Base-by-base conservation (phyloP, 2,329 filamentous ascomycete species). In the Capronia epimyces region DNA sequence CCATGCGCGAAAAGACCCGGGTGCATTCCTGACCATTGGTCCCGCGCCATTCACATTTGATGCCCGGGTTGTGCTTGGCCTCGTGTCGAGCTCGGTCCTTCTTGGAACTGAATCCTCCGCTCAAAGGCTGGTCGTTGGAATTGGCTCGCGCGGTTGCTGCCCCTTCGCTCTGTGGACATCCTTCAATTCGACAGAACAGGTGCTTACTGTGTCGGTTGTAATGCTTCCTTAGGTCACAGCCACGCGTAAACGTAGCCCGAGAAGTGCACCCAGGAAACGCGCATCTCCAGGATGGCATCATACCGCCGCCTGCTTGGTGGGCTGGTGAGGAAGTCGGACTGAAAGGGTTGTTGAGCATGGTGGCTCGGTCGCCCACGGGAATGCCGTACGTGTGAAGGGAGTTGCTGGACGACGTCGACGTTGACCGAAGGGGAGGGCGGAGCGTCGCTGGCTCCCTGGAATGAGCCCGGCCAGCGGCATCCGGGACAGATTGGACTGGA, bases 1-100 rank as follows among this genome's bases (percentile, higher is more conserved):
- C 80, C 20, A 81, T 75, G 25, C 80, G 71, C 63, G 77, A 80
- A 62, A 83, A 82, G 2, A 82, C 69, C 42, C 79, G 67, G 48
- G 73, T 73, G 63, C 80, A 83, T 5, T 74, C 77, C 24, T 74
- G 70, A 8, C 56, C 55, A 21, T 60, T 52, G 8, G 50, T 39
- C 15, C 58, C 58, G 24, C 49, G 52, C 58, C 59, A 62, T 46
- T 62, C 59, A 59, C 80, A 83, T 31, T 72, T 61, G 45, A 83
- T 75, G n/a, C 72, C 74, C 1, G 80, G 79, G 56, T 81, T 80
- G 63, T 83, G 80, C 62, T 80, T 82, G 37, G 79, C 79, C 63
- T 82, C 80, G 56, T 83, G 80, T 32, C 80, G 67, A 21, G 77
- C 75, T 16, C 79, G 74, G 56, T 83, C 80, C 60, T 83, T 83